Conservation (phyloP, 169 alveolate species). For the Plasmodium vinckei region DNA sequence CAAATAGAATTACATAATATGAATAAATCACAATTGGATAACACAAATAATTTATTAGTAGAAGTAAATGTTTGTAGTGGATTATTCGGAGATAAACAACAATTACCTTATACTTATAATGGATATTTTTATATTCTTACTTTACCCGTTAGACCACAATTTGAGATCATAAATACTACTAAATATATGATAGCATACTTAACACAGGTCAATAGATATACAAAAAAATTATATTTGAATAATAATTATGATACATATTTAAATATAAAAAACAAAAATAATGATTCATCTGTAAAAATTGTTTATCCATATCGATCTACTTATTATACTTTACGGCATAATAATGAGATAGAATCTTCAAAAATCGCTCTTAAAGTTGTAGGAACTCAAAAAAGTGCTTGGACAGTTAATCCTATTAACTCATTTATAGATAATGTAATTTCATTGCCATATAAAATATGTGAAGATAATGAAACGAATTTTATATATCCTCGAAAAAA, state of each 20-base stretch:
- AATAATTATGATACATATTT: slow-evolving; percentile 35
- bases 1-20: slow-evolving; percentile 81
- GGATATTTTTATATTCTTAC: slow-evolving; percentile 86
- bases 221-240: slow-evolving; percentile 30
- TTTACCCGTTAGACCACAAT: slow-evolving; percentile 85
- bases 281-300: slow-evolving; percentile 62
- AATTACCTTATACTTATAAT: slow-evolving; percentile 87
- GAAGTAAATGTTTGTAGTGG: slow-evolving; percentile 87
- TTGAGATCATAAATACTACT: slow-evolving; percentile 86
- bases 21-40: slow-evolving; percentile 56
- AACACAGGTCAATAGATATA: slow-evolving; percentile 66
- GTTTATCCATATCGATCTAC: slow-evolving; percentile 75
- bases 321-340: slow-evolving; percentile 57
- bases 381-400: slow-evolving; percentile 67
- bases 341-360: slow-evolving; percentile 70
- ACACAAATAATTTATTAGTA: slow-evolving; percentile 77
- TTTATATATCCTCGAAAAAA: neutral
- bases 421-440: slow-evolving; percentile 70
- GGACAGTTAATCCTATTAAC: slow-evolving; percentile 57
- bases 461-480: slow-evolving; percentile 25
- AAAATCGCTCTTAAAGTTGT: slow-evolving; percentile 77
- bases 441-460: slow-evolving; percentile 40
- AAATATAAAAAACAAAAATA: slow-evolving; percentile 71
- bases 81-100: slow-evolving; percentile 83
- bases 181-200: slow-evolving; percentile 82